Evolutionary conservation across 2,329 filamentous ascomycete species (phyloP), one percentile per base, ranked within the genome.

Genomic region (Atkinsonella hypoxylon): DNA sequence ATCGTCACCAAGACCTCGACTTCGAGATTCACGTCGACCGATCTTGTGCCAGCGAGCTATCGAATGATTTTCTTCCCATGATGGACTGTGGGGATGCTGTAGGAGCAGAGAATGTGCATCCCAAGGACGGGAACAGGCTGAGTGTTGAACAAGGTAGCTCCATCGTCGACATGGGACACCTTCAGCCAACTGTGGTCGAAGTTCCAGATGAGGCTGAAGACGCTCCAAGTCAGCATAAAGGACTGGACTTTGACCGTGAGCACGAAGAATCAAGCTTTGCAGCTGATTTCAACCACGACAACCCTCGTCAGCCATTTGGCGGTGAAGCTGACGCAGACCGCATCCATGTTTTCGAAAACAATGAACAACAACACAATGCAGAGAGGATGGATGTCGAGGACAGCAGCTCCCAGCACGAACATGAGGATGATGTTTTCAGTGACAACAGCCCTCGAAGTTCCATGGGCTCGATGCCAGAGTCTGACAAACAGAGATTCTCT

Each of bases 341-440:
- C 17, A 61, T 57, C 50, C 53, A 55, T 8, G 48, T 45, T 26
- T 56, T 53, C 6, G 52, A 50, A 15, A 56, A 55, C 34, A 50
- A 58, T 30, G 53, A 52, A n/a, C 54, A 51, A 9, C 46, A 51
- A 31, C 54, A 55, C 50, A 41, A 7, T 17, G 55, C 48, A 31
- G 32, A 45, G 46, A 52, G 48, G n/a, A 61, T 62, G 1, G 62
- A 63, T 13, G 62, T 51, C 2, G 69, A 63, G 8, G 70, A 76
- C 45, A 72, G 67, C 59, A 75, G 72, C 61, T 78, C 74, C 1
- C 75, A 74, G 49, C 69, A 76, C 52, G 74, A 72, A 31, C 67
- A 68, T 42, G 75, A 78, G 20, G 75, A 79, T 56, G 77, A 80
- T 47, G 73, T 81, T 17, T 81, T 82, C 59, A 81, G 76, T 63